phyloP scores from a whole-genome alignment of 2,329 filamentous ascomycete genomes.

The Colletotrichum truncatum region DNA sequence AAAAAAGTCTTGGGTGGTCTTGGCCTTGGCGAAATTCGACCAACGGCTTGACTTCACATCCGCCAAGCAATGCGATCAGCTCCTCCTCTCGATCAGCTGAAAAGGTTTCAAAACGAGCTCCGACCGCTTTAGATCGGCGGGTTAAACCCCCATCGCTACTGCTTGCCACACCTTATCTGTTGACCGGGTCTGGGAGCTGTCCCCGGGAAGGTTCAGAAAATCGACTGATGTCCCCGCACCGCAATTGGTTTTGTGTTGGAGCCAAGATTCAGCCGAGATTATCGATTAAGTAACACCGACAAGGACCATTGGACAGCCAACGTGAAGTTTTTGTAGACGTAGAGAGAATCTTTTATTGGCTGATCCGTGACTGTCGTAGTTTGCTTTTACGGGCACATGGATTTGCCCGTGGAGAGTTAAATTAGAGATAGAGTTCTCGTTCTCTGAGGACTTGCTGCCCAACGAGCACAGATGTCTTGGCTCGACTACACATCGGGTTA shows the following conservation, averaged over 20 bases:
- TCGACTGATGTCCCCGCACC: neutral
- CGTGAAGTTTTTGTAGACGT: too few relatives aligned
- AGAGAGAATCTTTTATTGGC: too few relatives aligned
- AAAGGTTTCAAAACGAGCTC: neutral
- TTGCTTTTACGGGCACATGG: too few relatives aligned
- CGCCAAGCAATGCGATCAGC: neutral
- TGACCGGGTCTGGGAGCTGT: neutral
- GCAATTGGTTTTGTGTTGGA: neutral
- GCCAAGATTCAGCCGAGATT: neutral
- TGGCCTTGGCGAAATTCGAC: conserved; percentile 23
- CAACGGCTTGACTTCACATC: neutral
- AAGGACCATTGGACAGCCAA: neutral
- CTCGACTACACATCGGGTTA: too few relatives aligned
- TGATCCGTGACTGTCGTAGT: too few relatives aligned
- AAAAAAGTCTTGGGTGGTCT: conserved; percentile 16
- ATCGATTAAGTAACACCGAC: neutral
- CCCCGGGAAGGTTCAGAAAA: neutral
- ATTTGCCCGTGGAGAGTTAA: too few relatives aligned
- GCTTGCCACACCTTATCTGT: neutral
- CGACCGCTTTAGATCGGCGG: neutral
- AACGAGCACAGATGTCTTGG: too few relatives aligned
- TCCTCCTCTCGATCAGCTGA: neutral
- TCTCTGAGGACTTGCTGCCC: too few relatives aligned
- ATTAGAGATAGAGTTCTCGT: too few relatives aligned
- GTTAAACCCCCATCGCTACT: too few relatives aligned